Base-by-base conservation (phyloP, 2,329 filamentous ascomycete species). In the Mariannaea sp. region DNA sequence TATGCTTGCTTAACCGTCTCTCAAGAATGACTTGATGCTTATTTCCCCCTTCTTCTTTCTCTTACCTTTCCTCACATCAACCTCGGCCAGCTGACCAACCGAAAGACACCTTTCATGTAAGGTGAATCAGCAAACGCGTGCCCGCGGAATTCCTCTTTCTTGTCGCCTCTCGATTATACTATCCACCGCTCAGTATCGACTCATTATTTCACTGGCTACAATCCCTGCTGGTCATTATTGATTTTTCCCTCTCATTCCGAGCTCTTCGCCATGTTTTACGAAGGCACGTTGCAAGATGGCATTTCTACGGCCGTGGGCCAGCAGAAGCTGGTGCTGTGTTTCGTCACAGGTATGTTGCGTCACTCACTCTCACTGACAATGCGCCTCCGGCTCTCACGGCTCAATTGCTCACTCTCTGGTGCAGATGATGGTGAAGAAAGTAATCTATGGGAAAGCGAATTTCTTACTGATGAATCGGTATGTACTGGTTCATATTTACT, bases 241-340 rank as follows among this genome's bases (percentile, higher is more conserved):
- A 44, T 20, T 39, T 33, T 7, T 44, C 32, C 9, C 13, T 16
- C 14, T 14, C 14, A 20, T 29, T 35, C 19, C 14, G n/a, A n/a
- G 9, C 38, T 19, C n/a, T n/a, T 48, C 55, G 33, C 13, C 35
- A 92, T 96, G 87, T 97, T 96, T 73, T 92, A 92, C 70, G 68
- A 86, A 55, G 92, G 92, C 14, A 85, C 84, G 56, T 74, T 97
- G 16, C 89, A 95, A 65, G 87, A 88, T 65, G 92, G 90, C 53
- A 95, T 97, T 63, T 80, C 82, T 26, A 77, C 83, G 16, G 91
- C 92, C 10, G 80, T 97, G 6, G 81, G 84, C 55, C 79, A 92
- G 70, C 77, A 83, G 54, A 95, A 93, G 72, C 80, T 88, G 14
- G 89, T 97, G 1, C 82, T 89, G 24, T 96, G 91, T 74, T 95